Evolutionary conservation across 768 basidiomycete species (phyloP), one percentile per base, ranked within the genome.

Genomic region (Nidularia sp.): DNA sequence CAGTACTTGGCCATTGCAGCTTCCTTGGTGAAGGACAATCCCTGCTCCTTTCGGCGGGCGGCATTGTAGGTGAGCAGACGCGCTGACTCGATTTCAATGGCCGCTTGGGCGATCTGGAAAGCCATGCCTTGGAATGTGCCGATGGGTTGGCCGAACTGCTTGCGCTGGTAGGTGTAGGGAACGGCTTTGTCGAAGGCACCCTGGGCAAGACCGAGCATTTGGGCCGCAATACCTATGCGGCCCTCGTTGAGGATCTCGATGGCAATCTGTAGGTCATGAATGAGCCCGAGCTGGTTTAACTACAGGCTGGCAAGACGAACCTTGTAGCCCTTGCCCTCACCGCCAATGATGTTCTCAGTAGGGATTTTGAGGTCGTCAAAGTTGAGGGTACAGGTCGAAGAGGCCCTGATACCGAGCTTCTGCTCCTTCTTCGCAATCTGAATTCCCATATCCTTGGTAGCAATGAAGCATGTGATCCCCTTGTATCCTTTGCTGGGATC

Each of bases 1-100:
- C 85, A 92, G 63, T 90, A 95, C 70, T 99, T 99, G 47, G 97
- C 97, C 91, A 98, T 97, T 1, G 97, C 97, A 8, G 97, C 96
- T 70, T 98, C 91, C 70, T 90, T 92, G 31, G 86, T 85, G 69
- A 98, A 99, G 29, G 71, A 62, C 62, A 77, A 75, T 6, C 93
- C 93, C 66, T 94, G 89, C 67, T 97, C 96, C 78, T 96, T 95
- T 50, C 92, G 79, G 32, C 96, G 78, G 39, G 97, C 96, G 18
- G 96, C 96, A 61, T 98, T 98, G 74, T 99, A 99, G 5, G 94
- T 96, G 57, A 98, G 68, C 45, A 99, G 73, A 15, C 93, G 84
- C 31, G 93, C 96, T 2, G 84, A 79, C 71, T 96, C 94, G 51
- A 99, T 88, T 57, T 98, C 86, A 47, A 89, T 79, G 2, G 93